Percentiles rank a stretch among this genome's conserved stretches.
Conservation (phyloP, 352 stramenopile species). For the Phytophthora citricola region DNA sequence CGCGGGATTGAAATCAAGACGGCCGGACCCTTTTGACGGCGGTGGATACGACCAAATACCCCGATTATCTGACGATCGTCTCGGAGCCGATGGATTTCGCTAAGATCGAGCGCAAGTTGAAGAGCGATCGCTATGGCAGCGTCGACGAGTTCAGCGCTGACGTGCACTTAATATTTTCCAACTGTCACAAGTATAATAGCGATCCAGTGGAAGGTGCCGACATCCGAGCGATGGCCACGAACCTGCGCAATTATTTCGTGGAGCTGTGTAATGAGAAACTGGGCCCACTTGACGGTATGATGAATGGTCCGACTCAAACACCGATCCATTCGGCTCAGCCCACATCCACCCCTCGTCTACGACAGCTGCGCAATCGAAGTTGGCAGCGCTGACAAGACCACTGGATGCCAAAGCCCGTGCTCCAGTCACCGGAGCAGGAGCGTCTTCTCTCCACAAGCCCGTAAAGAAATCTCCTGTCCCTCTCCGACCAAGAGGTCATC, state of each 20-base stretch:
- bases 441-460: constrained; percentile 27
- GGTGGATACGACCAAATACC: constrained; percentile 88
- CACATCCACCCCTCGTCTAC: constrained; percentile 1
- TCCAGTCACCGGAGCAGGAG: constrained; percentile 6
- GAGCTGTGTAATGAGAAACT: constrained; percentile 79
- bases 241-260: constrained; percentile 82
- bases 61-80: constrained; percentile 83
- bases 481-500: constrained; percentile 29
- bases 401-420: constrained; percentile 18
- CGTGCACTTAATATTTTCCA: constrained; percentile 89
- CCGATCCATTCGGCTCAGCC: constrained; percentile 21
- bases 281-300: constrained; percentile 40
- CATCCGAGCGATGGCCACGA: constrained; percentile 88
- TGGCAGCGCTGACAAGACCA: constrained; percentile 3
- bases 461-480: constrained; percentile 40
- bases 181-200: constrained; percentile 91
- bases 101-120: constrained; percentile 90
- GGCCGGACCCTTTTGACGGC: constrained; percentile 82
- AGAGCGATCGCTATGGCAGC: constrained; percentile 79
- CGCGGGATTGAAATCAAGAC: constrained; percentile 85
- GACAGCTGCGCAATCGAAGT: constrained; percentile 27
- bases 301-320: constrained; percentile 21
- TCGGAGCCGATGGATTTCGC: constrained; percentile 89
- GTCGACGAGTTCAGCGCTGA: constrained; percentile 86
- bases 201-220: constrained; percentile 86